phyloP scores from a whole-genome alignment of 2,329 filamentous ascomycete genomes.

The Penicillium sp. region DNA sequence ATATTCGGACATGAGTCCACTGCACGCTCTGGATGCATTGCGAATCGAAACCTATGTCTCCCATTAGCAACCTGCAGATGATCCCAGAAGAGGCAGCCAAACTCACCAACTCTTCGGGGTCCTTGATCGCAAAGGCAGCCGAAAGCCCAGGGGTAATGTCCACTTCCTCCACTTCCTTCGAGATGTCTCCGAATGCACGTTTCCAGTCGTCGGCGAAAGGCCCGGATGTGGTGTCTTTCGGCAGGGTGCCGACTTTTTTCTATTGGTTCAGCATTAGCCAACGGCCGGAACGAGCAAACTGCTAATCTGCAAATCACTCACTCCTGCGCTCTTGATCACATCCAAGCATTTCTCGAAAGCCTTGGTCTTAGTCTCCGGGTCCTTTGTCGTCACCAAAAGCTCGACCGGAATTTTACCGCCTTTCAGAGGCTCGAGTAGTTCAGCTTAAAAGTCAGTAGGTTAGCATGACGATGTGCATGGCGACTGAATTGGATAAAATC shows the following conservation, averaged over 20 bases:
- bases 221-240: constrained; percentile 77
- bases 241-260: constrained; percentile 84
- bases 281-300: not conserved
- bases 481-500: constrained; percentile 10
- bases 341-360: constrained; percentile 79
- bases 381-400: constrained; percentile 85
- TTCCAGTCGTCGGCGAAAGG: constrained; percentile 98
- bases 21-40: constrained; percentile 88
- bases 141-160: constrained; percentile 82
- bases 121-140: constrained; percentile 83
- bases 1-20: constrained; percentile 90
- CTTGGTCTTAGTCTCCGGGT: constrained; percentile 84
- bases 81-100: constrained; percentile 5
- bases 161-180: constrained; percentile 81
- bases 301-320: constrained; percentile 45
- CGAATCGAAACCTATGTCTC: constrained; percentile 69
- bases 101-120: constrained; percentile 76
- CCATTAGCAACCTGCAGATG: constrained; percentile 7
- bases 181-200: constrained; percentile 67
- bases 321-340: constrained; percentile 79
- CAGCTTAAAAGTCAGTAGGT: constrained; percentile 54
- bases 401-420: constrained; percentile 89
- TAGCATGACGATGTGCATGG: not conserved
- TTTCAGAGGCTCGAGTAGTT: constrained; percentile 87
- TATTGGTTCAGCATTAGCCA: constrained; percentile 31